Evolutionary conservation across 208 protist genomes (phyloP), one percentile per base, ranked within the genome.

Genomic region (Novymonas esmeraldas): DNA sequence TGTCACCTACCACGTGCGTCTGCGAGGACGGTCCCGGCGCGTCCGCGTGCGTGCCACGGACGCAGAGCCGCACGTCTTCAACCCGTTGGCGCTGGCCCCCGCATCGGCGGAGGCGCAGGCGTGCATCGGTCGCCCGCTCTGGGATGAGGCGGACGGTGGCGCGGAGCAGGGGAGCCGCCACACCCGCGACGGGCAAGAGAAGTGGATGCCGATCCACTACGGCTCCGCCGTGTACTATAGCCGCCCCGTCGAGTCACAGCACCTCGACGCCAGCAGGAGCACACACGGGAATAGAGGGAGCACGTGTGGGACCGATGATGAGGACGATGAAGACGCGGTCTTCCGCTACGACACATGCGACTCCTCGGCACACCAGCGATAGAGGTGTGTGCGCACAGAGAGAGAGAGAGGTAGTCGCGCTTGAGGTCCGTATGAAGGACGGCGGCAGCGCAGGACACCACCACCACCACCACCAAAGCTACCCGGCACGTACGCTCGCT

Each of bases 161-260:
- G 14, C 20, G 33, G 33, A 36, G 31, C 16, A 51, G n/a, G 34
- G 22, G 24, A 31, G 31, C n/a, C 18, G 20, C 6, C 59, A 16
- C 18, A 20, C 29, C 22, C 16, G 20, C 9, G 59, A 13, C 13
- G 22, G n/a, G 38, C 20, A 24, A 29, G 20, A 54, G 46, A 10
- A 11, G 20, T 58, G 26, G 1, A 42, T n/a, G n/a, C 9, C 7
- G 28, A 20, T 51, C 2, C 24, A 66, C 20, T 66, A 66, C 38
- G 61, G 61, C 16, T 46, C 48, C 10, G 61, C 61, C 4, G n/a
- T 55, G 61, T 66, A 66, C 49, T 66, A 57, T 48, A 66, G 61
- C 13, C n/a, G 29, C 26, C 10, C 61, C 26, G 22, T 31, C 24
- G 31, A 48, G 0, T 33, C 16, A 16, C 24, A 58, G 24, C 29